Conservation (phyloP, 179 eudicot genomes). For the Beta lomatogona region DNA sequence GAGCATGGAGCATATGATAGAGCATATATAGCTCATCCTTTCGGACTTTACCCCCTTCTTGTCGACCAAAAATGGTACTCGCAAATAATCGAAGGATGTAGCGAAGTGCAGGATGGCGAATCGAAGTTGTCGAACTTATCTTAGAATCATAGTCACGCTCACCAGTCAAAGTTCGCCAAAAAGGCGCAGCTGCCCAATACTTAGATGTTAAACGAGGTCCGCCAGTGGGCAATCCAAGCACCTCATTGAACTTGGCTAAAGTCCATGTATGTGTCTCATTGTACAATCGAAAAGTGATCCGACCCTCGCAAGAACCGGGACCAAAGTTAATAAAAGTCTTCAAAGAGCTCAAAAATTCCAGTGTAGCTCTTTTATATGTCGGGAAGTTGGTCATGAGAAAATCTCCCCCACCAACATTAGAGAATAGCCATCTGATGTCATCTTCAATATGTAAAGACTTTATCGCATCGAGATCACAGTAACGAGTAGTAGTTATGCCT, state of each 20-base stretch:
- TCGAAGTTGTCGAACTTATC: neutral
- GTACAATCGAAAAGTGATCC: no score
- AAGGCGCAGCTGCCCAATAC: neutral
- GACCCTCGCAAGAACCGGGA: no score
- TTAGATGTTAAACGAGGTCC: neutral
- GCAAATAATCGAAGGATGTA: neutral
- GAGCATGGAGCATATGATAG: no score
- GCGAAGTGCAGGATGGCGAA: neutral
- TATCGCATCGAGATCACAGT: neutral
- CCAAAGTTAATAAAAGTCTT: no score
- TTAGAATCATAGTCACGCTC: neutral
- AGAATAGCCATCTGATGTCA: neutral
- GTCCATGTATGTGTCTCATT: no score
- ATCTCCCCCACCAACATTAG: no score
- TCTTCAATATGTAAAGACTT: neutral
- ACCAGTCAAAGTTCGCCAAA: neutral
- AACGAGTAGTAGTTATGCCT: neutral
- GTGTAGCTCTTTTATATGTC: no score
- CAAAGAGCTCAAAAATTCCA: no score
- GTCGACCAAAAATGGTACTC: no score
- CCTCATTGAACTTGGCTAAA: neutral
- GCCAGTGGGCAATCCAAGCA: neutral
- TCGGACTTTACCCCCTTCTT: no score
- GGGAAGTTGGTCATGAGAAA: no score
- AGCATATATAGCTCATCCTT: no score